Conservation (phyloP, 2,329 filamentous ascomycete species). For the Exophiala aquamarina region DNA sequence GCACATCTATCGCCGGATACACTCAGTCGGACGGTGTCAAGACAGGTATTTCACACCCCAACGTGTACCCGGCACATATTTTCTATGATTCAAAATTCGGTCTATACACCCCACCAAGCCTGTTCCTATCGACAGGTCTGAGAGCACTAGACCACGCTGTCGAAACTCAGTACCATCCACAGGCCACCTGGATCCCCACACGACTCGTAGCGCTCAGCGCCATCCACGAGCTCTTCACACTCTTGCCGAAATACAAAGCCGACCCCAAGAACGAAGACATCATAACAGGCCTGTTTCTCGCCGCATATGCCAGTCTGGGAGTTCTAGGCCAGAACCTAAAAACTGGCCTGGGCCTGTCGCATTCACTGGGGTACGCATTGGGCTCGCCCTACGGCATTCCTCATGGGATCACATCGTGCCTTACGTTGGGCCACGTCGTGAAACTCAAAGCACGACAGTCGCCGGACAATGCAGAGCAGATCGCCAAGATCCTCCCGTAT, state of each 20-base stretch:
- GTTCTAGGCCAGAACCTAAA: slow-evolving; percentile 53
- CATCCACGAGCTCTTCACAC: slow-evolving; percentile 47
- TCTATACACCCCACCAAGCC: slow-evolving; percentile 49
- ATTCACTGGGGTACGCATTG: slow-evolving; percentile 52
- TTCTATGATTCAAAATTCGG: slow-evolving; percentile 54
- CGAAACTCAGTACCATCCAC: slow-evolving; percentile 55
- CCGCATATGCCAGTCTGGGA: slow-evolving; percentile 51
- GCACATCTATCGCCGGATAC: slow-evolving; percentile 53
- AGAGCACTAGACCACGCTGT: slow-evolving; percentile 58
- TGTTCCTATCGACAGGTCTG: slow-evolving; percentile 54
- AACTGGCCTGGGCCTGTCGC: slow-evolving; percentile 50
- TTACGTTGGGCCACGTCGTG: slow-evolving; percentile 56
- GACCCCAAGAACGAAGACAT: slow-evolving; percentile 40
- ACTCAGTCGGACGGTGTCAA: slow-evolving; percentile 52
- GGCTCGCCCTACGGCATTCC: slow-evolving; percentile 57
- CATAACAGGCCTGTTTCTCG: slow-evolving; percentile 54
- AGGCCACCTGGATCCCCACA: slow-evolving; percentile 51
- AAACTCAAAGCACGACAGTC: slow-evolving; percentile 51
- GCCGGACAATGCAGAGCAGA: slow-evolving; percentile 39
- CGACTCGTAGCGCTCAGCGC: slow-evolving; percentile 47
- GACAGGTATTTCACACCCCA: slow-evolving; percentile 37
- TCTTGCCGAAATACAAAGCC: slow-evolving; percentile 48
- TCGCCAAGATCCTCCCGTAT: slow-evolving; percentile 29
- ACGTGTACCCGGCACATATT: slow-evolving; percentile 28
- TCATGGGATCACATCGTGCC: slow-evolving; percentile 56